phyloP scores from a whole-genome alignment of 345 rosid genomes.

The Pugionium cornutum region DNA sequence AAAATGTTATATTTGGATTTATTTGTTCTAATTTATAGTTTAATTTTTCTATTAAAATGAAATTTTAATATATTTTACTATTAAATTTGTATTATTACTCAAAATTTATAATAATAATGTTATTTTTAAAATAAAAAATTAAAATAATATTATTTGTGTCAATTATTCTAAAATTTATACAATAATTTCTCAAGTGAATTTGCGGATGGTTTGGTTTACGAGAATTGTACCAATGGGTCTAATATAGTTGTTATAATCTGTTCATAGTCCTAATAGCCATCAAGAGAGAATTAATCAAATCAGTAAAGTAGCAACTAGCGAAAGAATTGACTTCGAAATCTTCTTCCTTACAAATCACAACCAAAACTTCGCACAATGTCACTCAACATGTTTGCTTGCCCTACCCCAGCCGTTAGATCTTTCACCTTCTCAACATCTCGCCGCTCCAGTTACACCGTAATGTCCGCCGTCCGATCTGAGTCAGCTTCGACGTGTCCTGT shows the following conservation, averaged over 20 bases:
- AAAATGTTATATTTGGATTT: too few relatives aligned
- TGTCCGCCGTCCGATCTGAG: constrained; percentile 55
- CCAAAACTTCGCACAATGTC: constrained; percentile 41
- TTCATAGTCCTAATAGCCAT: constrained; percentile 11
- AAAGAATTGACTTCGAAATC: constrained; percentile 25
- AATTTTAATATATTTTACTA: too few relatives aligned
- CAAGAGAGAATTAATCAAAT: constrained; percentile 1
- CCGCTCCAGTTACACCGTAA: constrained; percentile 9
- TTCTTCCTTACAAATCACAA: constrained; percentile 29
- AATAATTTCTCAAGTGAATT: too few relatives aligned
- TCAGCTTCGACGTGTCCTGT: constrained; percentile 51
- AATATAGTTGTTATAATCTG: not conserved
- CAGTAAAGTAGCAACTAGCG: constrained; percentile 19
- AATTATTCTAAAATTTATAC: too few relatives aligned
- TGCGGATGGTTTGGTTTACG: too few relatives aligned
- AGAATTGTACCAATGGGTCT: too few relatives aligned
- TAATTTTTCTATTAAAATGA: too few relatives aligned
- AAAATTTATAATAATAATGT: too few relatives aligned
- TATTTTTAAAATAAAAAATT: too few relatives aligned
- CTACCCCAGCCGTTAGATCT: constrained; percentile 49
- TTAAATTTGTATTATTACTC: too few relatives aligned
- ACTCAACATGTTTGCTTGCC: constrained; percentile 21
- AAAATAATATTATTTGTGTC: too few relatives aligned
- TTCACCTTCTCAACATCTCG: constrained; percentile 42
- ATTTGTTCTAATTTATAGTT: too few relatives aligned